Conservation (phyloP, 805 yeast genomes). For the Vanderwaltozyma yarrowii region DNA sequence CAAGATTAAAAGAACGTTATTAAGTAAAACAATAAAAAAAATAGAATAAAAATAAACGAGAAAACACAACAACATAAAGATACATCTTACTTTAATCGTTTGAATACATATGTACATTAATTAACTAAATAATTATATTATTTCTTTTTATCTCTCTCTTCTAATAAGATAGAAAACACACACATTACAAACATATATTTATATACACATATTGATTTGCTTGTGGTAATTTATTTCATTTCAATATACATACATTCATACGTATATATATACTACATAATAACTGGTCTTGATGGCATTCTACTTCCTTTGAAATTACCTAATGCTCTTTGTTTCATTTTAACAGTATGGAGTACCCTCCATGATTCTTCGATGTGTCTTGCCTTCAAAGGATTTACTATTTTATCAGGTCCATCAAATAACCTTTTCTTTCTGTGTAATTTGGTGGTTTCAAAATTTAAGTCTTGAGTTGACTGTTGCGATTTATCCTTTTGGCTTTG, state of each 20-base stretch:
- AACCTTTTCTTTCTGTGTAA: constrained; percentile 44
- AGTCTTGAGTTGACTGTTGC: constrained; percentile 26
- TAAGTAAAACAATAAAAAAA: constrained; percentile 19
- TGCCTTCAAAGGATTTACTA: constrained; percentile 65
- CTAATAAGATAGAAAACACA: too few species aligned
- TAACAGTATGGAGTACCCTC: constrained; percentile 58
- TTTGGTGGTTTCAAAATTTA: constrained; percentile 31
- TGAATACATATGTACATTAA: neutral
- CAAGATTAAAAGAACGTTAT: constrained; percentile 93
- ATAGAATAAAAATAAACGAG: too few species aligned
- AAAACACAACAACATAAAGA: too few species aligned
- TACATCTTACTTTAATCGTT: too few species aligned
- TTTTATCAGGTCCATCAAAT: constrained; percentile 84
- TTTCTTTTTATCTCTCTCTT: too few species aligned
- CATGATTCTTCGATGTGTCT: constrained; percentile 84
- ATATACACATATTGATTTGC: too few species aligned
- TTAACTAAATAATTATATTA: too few species aligned
- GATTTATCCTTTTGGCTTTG: constrained; percentile 30
- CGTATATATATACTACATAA: neutral
- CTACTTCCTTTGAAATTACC: constrained; percentile 55
- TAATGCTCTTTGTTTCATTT: constrained; percentile 50
- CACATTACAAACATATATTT: too few species aligned
- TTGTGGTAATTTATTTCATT: too few species aligned
- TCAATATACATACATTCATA: too few species aligned
- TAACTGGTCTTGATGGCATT: constrained; percentile 24